A percentile compares a stretch with the other conserved stretches of the same genome.
phyloP scores from a whole-genome alignment of 768 basidiomycete genomes.

The Pulveroboletus sp. region DNA sequence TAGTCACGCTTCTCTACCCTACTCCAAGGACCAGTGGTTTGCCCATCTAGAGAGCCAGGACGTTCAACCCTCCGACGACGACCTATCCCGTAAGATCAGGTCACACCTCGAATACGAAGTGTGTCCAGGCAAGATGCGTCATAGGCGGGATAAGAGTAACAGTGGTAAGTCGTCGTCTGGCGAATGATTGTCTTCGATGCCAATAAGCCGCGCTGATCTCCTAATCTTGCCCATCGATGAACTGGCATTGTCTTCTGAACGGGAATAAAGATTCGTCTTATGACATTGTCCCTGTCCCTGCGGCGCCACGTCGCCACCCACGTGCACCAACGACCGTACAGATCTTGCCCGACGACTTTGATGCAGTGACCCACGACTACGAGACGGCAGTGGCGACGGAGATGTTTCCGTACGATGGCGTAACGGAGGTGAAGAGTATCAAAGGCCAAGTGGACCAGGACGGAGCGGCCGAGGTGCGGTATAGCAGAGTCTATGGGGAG shows the following conservation, averaged over 20 bases:
- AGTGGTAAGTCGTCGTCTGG: constrained; percentile 23
- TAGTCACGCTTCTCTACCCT: not conserved
- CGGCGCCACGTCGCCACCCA: constrained; percentile 20
- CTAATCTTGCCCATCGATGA: constrained; percentile 16
- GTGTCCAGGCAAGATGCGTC: constrained; percentile 16
- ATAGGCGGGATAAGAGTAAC: constrained; percentile 24
- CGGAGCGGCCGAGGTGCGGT: constrained; percentile 11
- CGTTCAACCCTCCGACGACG: not conserved
- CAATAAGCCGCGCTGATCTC: constrained; percentile 7
- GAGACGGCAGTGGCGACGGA: constrained; percentile 27
- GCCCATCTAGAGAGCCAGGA: not conserved
- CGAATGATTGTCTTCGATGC: not conserved
- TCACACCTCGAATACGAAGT: not conserved
- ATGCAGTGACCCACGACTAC: constrained; percentile 28
- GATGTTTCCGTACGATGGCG: constrained; percentile 18
- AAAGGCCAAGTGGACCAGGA: constrained; percentile 8
- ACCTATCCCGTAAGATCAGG: constrained; percentile 1
- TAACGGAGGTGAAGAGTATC: constrained; percentile 21
- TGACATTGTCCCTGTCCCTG: constrained; percentile 25
- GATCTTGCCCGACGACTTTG: constrained; percentile 29
- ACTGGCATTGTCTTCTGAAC: not conserved
- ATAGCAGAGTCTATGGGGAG: constrained; percentile 31
- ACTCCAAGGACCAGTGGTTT: not conserved
- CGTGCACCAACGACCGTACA: constrained; percentile 33
- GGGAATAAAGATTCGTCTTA: constrained; percentile 30